Base-by-base conservation (phyloP, 1,284 basidiomycete genomes). In the Fomes fomentarius region DNA sequence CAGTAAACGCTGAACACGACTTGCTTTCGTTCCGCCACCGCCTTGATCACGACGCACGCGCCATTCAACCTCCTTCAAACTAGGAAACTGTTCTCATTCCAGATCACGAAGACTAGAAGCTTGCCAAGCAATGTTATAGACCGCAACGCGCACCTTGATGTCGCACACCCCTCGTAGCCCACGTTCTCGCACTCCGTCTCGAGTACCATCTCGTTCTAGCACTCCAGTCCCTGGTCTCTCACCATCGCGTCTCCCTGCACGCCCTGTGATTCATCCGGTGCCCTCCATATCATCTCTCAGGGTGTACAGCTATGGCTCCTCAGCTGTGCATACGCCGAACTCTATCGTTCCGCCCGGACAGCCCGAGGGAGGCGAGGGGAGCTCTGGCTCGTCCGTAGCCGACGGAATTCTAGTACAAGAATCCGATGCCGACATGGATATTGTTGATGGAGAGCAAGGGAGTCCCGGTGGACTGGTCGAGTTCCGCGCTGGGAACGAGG, bases 321-420 rank as follows among this genome's bases (percentile, higher is more conserved):
- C 69, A 11, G 57, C 54, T 14, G 25, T 53, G 2, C 65, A 60
- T 14, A 57, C 65, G 0, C 66, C 66, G n/a, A 34, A 55, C 9
- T 62, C 63, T 7, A 50, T 45, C 15, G 61, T 60, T 10, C 59
- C 65, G n/a, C 57, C 64, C 2, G 52, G 44, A 45, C 57, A 26
- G 34, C 54, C 66, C 73, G 50, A 57, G 12, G 67, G 71, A 40
- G 71, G 80, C 33, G 80, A 53, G 19, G 50, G 82, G 61, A 89
- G 87, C 68, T 83, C 84, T 24, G 79, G 84, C 38, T 88, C 87
- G 43, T 89, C 88, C 44, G 83, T 83, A 42, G 74, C 73, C 38
- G 86, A 88, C 59, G 83, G 84, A 8, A 84, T 89, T 47, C 72
- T 91, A 33, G 75, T 89, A 40, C 81, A 83, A 60, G 87, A 89